These are phyloP conservation scores for Fomitopsis betulina DNA, from an alignment of 1,284 basidiomycete genomes.

Conservation along the genomic window DNA sequence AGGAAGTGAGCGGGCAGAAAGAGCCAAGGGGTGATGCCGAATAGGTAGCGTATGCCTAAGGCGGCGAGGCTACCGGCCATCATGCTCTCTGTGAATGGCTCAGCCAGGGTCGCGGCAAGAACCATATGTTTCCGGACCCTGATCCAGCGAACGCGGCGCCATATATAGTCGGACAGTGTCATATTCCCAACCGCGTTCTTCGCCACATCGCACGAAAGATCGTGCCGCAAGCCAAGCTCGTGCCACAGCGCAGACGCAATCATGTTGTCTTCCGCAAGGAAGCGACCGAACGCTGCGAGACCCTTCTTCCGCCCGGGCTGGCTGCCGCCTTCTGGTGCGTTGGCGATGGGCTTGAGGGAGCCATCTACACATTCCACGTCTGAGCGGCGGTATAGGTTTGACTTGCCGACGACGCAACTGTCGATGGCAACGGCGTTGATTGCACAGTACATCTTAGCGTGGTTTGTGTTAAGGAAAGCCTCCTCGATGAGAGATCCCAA, in stretches of 20 bases:
- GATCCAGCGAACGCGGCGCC: slow-evolving; percentile 89
- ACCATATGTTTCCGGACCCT: slow-evolving; percentile 93
- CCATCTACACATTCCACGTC: slow-evolving; percentile 76
- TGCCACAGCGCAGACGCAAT: slow-evolving; percentile 89
- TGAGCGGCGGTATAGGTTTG: slow-evolving; percentile 89
- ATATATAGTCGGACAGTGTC: slow-evolving; percentile 76
- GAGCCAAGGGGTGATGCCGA: slow-evolving; percentile 46
- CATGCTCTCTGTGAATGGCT: slow-evolving; percentile 88
- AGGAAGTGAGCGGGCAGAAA: slow-evolving; percentile 53
- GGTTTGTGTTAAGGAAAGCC: slow-evolving; percentile 94
- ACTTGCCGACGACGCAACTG: slow-evolving; percentile 97
- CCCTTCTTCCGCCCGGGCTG: slow-evolving; percentile 43
- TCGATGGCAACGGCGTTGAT: slow-evolving; percentile 88
- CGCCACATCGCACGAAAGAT: slow-evolving; percentile 84
- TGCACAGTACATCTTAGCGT: slow-evolving; percentile 98
- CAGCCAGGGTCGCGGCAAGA: slow-evolving; percentile 73
- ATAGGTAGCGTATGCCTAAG: slow-evolving; percentile 50
- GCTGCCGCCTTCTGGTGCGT: slow-evolving; percentile 21
- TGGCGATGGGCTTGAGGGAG: slow-evolving; percentile 42
- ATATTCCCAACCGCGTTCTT: slow-evolving; percentile 87
- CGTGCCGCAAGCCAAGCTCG: slow-evolving; percentile 81
- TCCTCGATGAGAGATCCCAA: slow-evolving; percentile 88
- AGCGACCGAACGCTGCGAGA: slow-evolving; percentile 77
- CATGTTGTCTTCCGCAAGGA: slow-evolving; percentile 95
- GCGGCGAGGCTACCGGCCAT: slow-evolving; percentile 63